Evolutionary conservation across 2,329 filamentous ascomycete genomes (phyloP).

Genomic region (Canariomyces notabilis): DNA sequence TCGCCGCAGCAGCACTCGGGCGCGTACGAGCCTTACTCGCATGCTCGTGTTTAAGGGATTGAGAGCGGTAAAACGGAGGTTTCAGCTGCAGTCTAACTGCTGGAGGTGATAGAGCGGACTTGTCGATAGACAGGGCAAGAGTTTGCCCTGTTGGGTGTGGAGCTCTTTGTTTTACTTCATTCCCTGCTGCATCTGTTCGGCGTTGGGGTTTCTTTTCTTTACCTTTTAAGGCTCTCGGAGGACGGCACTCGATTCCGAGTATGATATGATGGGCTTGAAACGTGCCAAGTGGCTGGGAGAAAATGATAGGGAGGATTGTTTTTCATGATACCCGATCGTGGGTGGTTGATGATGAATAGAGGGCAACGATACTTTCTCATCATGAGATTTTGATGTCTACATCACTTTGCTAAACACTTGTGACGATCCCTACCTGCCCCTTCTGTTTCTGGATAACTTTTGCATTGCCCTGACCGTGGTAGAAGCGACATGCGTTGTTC

Average conservation of each 20-base stretch:
- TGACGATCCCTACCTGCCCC: too few species aligned
- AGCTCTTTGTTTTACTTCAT: background rate
- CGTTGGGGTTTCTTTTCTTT: conserved; percentile 10
- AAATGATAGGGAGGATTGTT: background rate
- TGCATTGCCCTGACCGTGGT: too few species aligned
- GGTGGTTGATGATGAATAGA: too few species aligned
- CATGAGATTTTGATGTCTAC: too few species aligned
- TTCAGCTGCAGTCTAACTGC: too few species aligned
- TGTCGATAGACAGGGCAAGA: too few species aligned
- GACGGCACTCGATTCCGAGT: background rate
- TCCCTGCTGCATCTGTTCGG: conserved; percentile 9
- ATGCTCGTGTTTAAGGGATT: conserved; percentile 42
- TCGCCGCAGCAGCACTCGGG: conserved; percentile 39
- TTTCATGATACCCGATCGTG: background rate
- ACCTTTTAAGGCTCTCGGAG: background rate
- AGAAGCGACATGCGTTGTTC: too few species aligned
- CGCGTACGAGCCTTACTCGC: conserved; percentile 62
- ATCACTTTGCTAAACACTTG: too few species aligned
- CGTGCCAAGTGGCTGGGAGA: background rate
- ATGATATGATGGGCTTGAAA: background rate
- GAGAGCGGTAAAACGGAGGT: background rate
- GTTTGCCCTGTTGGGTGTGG: conserved; percentile 4
- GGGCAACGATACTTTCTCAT: too few species aligned
- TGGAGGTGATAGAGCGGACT: too few species aligned
- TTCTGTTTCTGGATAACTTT: too few species aligned